phyloP scores from a whole-genome alignment of 2,329 filamentous ascomycete genomes.

The Colletotrichum melonis region DNA sequence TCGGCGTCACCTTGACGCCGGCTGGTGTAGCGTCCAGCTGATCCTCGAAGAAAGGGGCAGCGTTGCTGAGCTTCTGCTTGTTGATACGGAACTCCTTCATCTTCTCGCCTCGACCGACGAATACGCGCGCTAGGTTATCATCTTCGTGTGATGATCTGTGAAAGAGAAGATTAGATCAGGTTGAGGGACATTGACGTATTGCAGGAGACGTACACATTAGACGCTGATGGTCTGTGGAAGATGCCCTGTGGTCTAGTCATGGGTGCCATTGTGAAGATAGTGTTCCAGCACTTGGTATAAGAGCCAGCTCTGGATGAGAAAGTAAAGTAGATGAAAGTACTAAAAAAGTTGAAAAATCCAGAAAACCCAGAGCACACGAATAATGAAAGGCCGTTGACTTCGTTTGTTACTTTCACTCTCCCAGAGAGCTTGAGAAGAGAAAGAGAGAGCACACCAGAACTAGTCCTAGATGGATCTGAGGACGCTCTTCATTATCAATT shows the following conservation, averaged over 20 bases:
- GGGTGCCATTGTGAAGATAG: conserved; percentile 23
- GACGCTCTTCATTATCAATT: conserved; percentile 29
- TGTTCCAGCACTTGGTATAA: conserved; percentile 28
- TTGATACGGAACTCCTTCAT: conserved; percentile 53
- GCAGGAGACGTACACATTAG: conserved; percentile 25
- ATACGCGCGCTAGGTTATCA: conserved; percentile 46
- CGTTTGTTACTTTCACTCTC: conserved; percentile 31
- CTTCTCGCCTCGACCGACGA: conserved; percentile 54
- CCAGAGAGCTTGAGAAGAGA: conserved; percentile 34
- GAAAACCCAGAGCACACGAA: conserved; percentile 17
- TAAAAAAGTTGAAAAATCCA: conserved; percentile 15
- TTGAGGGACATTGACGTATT: not conserved
- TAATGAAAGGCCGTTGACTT: conserved; percentile 20
- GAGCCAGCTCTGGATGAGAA: conserved; percentile 29
- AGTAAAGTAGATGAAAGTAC: conserved; percentile 12
- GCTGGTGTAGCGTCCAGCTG: conserved; percentile 52
- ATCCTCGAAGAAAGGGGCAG: conserved; percentile 60
- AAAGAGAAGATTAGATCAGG: not conserved
- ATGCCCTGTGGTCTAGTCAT: conserved; percentile 35
- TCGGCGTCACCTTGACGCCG: conserved; percentile 34
- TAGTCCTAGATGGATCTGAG: conserved; percentile 12
- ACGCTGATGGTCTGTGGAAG: conserved; percentile 23
- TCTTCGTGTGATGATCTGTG: conserved; percentile 14
- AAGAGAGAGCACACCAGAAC: conserved; percentile 6
- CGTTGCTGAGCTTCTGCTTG: conserved; percentile 57